phyloP scores from a whole-genome alignment of 352 stramenopile species.

The Phytophthora multivora region DNA sequence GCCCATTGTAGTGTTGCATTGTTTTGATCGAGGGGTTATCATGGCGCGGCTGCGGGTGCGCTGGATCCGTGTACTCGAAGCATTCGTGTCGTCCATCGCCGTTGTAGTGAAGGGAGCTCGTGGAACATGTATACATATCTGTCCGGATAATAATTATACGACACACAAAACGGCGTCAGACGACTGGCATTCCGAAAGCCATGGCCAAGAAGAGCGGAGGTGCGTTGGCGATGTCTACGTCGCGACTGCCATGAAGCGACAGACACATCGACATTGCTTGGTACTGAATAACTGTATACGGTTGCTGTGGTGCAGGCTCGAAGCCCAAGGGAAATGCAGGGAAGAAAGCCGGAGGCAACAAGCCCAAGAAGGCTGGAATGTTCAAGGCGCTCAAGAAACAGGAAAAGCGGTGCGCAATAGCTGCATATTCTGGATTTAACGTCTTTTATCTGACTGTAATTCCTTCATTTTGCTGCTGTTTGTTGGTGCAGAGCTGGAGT shows the following conservation, averaged over 20 bases:
- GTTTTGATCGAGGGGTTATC: too few species aligned
- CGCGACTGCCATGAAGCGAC: not conserved
- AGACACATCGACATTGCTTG: not conserved
- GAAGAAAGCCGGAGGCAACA: slow-evolving; percentile 53
- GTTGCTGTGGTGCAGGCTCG: slow-evolving; percentile 5
- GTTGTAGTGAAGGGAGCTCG: not conserved
- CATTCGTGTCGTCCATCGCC: too few species aligned
- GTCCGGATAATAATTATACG: too few species aligned
- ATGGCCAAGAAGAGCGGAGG: slow-evolving; percentile 54
- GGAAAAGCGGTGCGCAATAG: slow-evolving; percentile 45
- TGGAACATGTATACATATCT: not conserved
- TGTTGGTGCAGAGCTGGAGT: slow-evolving; percentile 36
- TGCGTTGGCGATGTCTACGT: slow-evolving; percentile 3
- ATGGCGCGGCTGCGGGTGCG: too few species aligned
- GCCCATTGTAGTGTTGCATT: too few species aligned
- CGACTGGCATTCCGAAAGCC: slow-evolving; percentile 21
- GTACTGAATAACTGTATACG: not conserved
- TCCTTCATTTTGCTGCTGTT: not conserved
- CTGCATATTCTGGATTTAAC: not conserved
- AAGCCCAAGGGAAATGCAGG: slow-evolving; percentile 28
- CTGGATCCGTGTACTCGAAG: too few species aligned
- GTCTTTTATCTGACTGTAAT: not conserved
- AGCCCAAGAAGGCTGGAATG: slow-evolving; percentile 62
- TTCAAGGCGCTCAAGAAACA: slow-evolving; percentile 79
- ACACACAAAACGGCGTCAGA: too few species aligned